phyloP scores from a whole-genome alignment of 225 moss, liverwort and hornwort species.

The Anthoceros angustus region DNA sequence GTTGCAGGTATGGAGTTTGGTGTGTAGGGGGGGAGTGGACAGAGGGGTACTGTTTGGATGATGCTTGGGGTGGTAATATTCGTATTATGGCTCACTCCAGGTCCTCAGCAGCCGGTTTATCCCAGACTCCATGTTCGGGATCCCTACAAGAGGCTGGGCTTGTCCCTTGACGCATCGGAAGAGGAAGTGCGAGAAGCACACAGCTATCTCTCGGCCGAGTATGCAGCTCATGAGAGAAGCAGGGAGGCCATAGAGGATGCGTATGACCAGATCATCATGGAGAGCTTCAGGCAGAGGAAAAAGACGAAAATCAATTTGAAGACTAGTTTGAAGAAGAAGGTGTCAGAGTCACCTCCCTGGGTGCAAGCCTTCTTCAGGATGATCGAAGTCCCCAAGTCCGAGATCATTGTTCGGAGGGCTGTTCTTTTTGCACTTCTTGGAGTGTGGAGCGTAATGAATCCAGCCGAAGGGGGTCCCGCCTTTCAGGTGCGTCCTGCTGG shows the following conservation, averaged over 20 bases:
- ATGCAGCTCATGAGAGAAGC: constrained; percentile 58
- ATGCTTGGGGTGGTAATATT: too few relatives aligned
- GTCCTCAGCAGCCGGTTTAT: constrained; percentile 23
- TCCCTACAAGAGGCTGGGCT: constrained; percentile 64
- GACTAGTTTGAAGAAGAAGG: constrained; percentile 69
- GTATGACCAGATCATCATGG: constrained; percentile 92
- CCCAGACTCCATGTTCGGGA: constrained; percentile 65
- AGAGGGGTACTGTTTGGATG: too few relatives aligned
- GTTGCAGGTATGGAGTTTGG: neutral
- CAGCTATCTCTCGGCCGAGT: constrained; percentile 50
- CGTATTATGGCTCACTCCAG: too few relatives aligned
- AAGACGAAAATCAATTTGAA: constrained; percentile 70
- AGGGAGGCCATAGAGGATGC: constrained; percentile 76
- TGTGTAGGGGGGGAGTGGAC: too few relatives aligned
- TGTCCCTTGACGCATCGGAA: constrained; percentile 55
- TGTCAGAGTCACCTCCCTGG: constrained; percentile 69
- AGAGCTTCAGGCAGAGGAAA: constrained; percentile 67
- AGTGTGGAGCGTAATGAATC: constrained; percentile 83
- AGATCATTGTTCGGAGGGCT: constrained; percentile 50
- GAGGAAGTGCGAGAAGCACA: constrained; percentile 81
- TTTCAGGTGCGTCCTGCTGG: constrained; percentile 36
- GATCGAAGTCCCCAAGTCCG: constrained; percentile 58
- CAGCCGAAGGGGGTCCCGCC: constrained; percentile 84
- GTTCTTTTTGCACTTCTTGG: constrained; percentile 61
- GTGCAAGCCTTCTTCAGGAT: constrained; percentile 39